Percentiles rank a stretch among this genome's conserved stretches.
These are phyloP conservation scores for Ustilago lituana DNA, from an alignment of 1,284 basidiomycete genomes.

Conservation along the genomic window DNA sequence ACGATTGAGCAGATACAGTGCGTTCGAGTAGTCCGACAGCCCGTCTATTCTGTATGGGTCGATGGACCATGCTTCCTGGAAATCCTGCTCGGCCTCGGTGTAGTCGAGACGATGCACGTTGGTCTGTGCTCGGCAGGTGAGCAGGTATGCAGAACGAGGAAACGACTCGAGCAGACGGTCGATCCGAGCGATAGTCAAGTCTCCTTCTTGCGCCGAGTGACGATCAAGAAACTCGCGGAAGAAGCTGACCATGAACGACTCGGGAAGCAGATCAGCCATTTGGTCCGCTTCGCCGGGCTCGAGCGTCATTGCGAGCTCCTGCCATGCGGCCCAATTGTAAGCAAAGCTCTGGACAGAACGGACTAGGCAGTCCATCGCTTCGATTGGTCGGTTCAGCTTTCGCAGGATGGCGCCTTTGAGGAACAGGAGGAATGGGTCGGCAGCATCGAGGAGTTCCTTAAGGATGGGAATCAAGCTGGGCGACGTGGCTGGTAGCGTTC, in stretches of 20 bases:
- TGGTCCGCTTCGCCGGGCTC: slow-evolving; percentile 43
- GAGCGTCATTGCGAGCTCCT: slow-evolving; percentile 61
- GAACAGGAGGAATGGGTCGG: slow-evolving; percentile 61
- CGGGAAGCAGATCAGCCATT: slow-evolving; percentile 74
- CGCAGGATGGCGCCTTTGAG: slow-evolving; percentile 65
- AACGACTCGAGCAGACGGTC: slow-evolving; percentile 78
- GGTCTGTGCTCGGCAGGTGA: slow-evolving; percentile 69
- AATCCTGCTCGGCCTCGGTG: slow-evolving; percentile 59
- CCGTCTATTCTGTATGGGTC: slow-evolving; percentile 94
- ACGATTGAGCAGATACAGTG: slow-evolving; percentile 93
- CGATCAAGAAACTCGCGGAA: slow-evolving; percentile 90
- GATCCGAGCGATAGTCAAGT: slow-evolving; percentile 50
- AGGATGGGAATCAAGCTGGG: slow-evolving; percentile 53
- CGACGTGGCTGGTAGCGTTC: slow-evolving; percentile 43
- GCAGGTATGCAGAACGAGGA: slow-evolving; percentile 83
- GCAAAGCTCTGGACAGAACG: slow-evolving; percentile 81
- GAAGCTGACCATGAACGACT: slow-evolving; percentile 79
- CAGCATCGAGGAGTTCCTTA: slow-evolving; percentile 54
- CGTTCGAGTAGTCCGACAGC: slow-evolving; percentile 95
- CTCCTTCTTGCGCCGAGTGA: slow-evolving; percentile 73
- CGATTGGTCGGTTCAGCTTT: slow-evolving; percentile 68
- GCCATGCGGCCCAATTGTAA: slow-evolving; percentile 97
- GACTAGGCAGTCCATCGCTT: slow-evolving; percentile 84
- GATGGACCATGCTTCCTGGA: slow-evolving; percentile 67
- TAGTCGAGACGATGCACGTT: slow-evolving; percentile 50